These are phyloP conservation scores for Fusarium citri DNA, from an alignment of 2,329 filamentous ascomycete species.

Conservation along the genomic window DNA sequence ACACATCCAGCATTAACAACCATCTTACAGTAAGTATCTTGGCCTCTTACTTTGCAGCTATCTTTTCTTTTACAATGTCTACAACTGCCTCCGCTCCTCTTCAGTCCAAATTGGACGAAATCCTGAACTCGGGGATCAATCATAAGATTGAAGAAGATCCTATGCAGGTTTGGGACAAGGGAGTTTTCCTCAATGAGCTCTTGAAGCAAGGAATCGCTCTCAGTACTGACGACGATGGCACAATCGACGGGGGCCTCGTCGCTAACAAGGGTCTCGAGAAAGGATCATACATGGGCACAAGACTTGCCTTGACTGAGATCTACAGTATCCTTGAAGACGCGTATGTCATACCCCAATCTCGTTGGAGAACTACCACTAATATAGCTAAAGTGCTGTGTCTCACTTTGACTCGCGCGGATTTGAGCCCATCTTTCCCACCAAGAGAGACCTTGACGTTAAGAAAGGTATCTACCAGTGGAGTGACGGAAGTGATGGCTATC, in stretches of 20 bases:
- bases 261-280: constrained; percentile 4
- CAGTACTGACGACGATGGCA: constrained; percentile 6
- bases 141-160: constrained; percentile 11
- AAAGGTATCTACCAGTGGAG: constrained; percentile 24
- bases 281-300: constrained; percentile 22
- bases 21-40: neutral
- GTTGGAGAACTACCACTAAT: neutral
- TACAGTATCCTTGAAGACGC: constrained; percentile 28
- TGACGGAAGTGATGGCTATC: constrained; percentile 4
- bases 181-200: constrained; percentile 32
- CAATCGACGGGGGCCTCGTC: constrained; percentile 2
- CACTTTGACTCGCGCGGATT: constrained; percentile 8
- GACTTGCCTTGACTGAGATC: constrained; percentile 25
- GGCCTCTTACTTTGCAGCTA: neutral
- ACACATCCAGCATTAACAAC: neutral
- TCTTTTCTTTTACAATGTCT: neutral
- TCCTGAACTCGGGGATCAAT: constrained; percentile 20
- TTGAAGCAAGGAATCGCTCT: constrained; percentile 17
- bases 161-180: constrained; percentile 25
- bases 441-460: constrained; percentile 15
- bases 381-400: neutral
- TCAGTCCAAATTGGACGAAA: constrained; percentile 12
- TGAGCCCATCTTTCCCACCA: constrained; percentile 17
- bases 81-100: neutral
- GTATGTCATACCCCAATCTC: neutral